Conservation (phyloP, 2,329 filamentous ascomycete genomes). For the Aureobasidium melanogenum region DNA sequence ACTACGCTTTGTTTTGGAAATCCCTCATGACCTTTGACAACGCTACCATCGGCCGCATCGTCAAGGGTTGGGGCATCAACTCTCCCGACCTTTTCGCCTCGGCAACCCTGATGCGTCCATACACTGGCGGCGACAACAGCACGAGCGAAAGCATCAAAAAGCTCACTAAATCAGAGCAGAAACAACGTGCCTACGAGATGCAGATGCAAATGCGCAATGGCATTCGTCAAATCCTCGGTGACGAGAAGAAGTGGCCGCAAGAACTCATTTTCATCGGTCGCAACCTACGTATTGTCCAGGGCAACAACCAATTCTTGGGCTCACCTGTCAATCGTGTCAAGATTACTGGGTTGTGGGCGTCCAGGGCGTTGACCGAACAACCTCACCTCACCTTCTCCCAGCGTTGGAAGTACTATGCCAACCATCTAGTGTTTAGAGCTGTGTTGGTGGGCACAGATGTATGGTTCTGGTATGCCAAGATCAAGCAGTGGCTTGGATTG, state of each 20-base stretch:
- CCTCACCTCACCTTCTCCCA: constrained; percentile 53
- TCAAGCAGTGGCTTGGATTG: constrained; percentile 66
- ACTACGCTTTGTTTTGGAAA: constrained; percentile 91
- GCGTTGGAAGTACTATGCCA: constrained; percentile 59
- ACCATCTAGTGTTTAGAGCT: constrained; percentile 71
- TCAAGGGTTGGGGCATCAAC: constrained; percentile 74
- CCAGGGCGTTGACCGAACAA: constrained; percentile 69
- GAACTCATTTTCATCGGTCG: constrained; percentile 88
- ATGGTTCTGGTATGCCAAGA: constrained; percentile 71
- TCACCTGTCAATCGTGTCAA: constrained; percentile 87
- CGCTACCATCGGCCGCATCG: constrained; percentile 62
- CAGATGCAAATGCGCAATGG: constrained; percentile 62
- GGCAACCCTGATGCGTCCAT: constrained; percentile 81
- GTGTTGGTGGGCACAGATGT: constrained; percentile 71
- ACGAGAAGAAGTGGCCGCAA: constrained; percentile 81
- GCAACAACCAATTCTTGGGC: constrained; percentile 84
- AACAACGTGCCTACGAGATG: constrained; percentile 63
- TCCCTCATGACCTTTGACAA: constrained; percentile 91
- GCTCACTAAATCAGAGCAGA: constrained; percentile 48
- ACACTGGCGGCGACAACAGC: constrained; percentile 70
- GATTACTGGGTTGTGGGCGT: constrained; percentile 87
- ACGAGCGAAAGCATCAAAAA: constrained; percentile 44
- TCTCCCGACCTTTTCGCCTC: constrained; percentile 87
- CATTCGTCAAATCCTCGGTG: constrained; percentile 71
- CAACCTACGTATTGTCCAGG: constrained; percentile 87